Conservation (phyloP, 306 rosid genomes). For the Vigna unguiculata region DNA sequence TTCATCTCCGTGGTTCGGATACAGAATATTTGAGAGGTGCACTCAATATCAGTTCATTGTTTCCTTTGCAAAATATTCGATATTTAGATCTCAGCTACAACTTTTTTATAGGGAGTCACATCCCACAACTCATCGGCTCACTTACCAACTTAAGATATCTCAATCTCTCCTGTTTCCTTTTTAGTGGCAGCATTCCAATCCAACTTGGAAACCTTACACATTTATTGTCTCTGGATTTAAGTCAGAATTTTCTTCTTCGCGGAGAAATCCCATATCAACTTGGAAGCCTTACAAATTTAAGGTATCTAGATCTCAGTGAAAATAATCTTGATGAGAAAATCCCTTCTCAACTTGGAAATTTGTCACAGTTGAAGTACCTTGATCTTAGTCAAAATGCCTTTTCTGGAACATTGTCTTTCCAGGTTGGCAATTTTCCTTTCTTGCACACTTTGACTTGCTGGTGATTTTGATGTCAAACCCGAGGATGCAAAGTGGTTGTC, state of each 20-base stretch:
- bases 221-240: background rate
- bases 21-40: too few species aligned
- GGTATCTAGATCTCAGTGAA: background rate
- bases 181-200: too few species aligned
- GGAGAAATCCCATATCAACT: background rate
- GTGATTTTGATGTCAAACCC: background rate
- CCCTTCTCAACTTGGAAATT: conserved; percentile 19
- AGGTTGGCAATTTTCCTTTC: background rate
- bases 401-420: conserved; percentile 20
- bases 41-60: too few species aligned
- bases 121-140: too few species aligned
- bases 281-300: background rate
- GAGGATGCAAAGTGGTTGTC: conserved; percentile 6
- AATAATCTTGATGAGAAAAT: background rate
- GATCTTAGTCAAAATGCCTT: background rate
- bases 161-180: too few species aligned
- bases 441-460: background rate
- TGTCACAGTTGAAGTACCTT: background rate
- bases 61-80: too few species aligned
- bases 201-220: background rate
- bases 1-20: too few species aligned
- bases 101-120: too few species aligned
- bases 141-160: too few species aligned
- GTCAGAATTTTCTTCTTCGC: background rate
- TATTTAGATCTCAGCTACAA: too few species aligned